Evolutionary conservation across 768 basidiomycete species (phyloP).

Genomic region (Pholiota microspora): DNA sequence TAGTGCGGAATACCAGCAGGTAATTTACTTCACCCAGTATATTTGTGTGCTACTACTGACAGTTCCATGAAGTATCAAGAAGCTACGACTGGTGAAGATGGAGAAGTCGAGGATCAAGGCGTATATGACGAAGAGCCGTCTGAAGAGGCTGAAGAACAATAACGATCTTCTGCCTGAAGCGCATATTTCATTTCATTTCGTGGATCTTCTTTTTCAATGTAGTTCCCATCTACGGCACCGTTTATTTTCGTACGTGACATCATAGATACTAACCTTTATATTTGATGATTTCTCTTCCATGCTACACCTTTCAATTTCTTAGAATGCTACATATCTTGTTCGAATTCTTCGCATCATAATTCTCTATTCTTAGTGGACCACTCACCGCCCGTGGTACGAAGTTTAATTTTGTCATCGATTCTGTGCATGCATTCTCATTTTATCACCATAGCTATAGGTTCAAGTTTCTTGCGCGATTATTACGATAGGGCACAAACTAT

Average conservation of each 20-base stretch:
- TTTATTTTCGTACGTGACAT: background rate
- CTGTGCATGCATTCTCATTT: background rate
- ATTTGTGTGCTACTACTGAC: background rate
- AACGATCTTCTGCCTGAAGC: background rate
- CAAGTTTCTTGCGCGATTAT: background rate
- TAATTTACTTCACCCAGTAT: constrained; percentile 21
- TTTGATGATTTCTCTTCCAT: background rate
- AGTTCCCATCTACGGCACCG: background rate
- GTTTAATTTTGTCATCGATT: no score
- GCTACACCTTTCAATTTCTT: background rate
- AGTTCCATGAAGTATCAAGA: constrained; percentile 30
- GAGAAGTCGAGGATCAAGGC: constrained; percentile 19
- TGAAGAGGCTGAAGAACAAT: constrained; percentile 11
- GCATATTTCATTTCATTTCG: background rate
- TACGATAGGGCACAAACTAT: no score
- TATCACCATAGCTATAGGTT: background rate
- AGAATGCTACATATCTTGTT: no score
- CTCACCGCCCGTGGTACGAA: no score
- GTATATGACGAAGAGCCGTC: constrained; percentile 20
- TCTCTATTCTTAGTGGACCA: no score
- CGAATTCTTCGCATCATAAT: no score
- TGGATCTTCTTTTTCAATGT: background rate
- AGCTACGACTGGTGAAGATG: constrained; percentile 25
- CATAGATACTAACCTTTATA: background rate
- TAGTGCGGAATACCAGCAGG: constrained; percentile 90